These are phyloP conservation scores for Xylariales sp. DNA, from an alignment of 2,329 filamentous ascomycete species.

Conservation along the genomic window DNA sequence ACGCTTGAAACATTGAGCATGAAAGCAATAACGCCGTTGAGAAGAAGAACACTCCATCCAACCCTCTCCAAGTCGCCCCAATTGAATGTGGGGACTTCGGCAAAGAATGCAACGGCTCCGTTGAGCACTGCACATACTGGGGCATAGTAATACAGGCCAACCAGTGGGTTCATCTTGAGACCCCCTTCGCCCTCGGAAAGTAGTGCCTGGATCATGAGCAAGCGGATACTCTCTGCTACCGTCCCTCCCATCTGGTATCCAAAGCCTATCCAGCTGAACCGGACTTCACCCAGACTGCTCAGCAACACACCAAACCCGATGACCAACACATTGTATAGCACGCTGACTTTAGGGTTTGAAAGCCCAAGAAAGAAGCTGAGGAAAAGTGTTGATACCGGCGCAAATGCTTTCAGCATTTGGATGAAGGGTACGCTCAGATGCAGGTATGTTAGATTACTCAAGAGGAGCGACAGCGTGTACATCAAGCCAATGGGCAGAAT, in stretches of 20 bases:
- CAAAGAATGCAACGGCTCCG: slow-evolving; percentile 60
- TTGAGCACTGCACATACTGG: slow-evolving; percentile 82
- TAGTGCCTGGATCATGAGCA: slow-evolving; percentile 81
- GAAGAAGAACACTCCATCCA: slow-evolving; percentile 59
- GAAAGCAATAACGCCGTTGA: slow-evolving; percentile 75
- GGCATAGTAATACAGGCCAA: slow-evolving; percentile 84
- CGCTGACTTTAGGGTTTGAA: slow-evolving; percentile 41
- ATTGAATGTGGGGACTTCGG: slow-evolving; percentile 62
- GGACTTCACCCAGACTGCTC: slow-evolving; percentile 57
- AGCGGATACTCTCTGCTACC: slow-evolving; percentile 71
- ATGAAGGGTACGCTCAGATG: slow-evolving; percentile 65
- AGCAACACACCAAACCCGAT: slow-evolving; percentile 48
- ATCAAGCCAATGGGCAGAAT: slow-evolving; percentile 63
- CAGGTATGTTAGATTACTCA: slow-evolving; percentile 62
- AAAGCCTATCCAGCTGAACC: slow-evolving; percentile 62
- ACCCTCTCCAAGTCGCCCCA: slow-evolving; percentile 60
- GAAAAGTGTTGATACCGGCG: slow-evolving; percentile 39
- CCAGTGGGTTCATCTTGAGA: slow-evolving; percentile 81
- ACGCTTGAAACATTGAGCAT: slow-evolving; percentile 77
- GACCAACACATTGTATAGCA: slow-evolving; percentile 43
- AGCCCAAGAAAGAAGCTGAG: slow-evolving; percentile 17
- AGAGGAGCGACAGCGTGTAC: slow-evolving; percentile 61
- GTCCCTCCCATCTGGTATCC: slow-evolving; percentile 70
- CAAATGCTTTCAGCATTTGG: slow-evolving; percentile 57
- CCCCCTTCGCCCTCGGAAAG: slow-evolving; percentile 51